Evolutionary conservation across 2,329 filamentous ascomycete genomes (phyloP), one percentile per base, ranked within the genome.

Genomic region (Cladosporium cucumerinum): DNA sequence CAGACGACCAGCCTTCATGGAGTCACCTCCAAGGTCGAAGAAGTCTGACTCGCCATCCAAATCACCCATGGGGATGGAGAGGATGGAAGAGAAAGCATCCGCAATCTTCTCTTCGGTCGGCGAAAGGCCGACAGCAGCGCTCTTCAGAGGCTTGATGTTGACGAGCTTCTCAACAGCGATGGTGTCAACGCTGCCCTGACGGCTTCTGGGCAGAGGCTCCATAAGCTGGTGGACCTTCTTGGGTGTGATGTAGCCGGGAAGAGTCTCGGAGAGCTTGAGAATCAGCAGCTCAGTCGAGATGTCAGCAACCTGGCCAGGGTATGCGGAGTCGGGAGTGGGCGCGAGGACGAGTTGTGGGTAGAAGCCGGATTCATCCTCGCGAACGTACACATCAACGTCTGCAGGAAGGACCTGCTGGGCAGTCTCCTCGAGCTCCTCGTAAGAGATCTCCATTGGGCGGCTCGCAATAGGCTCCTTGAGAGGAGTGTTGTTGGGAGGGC

Each of bases 1-100:
- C 0, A 87, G 77, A 36, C 78, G 78, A 2, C 84, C 85, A 34
- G 84, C 84, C 23, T 78, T 78, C 55, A 87, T 76, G 39, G 82
- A 85, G 69, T 86, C 83, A 21, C 85, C 84, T 6, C 84, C 84
- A 18, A 84, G 76, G 14, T 77, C 76, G 68, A 85, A 85, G 69
- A 85, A 85, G 69, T 85, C 82, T 0, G 80, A 79, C 1, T 78
- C 71, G 0, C 70, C 66, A 0, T 75, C 69, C 14, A 85, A 74
- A 2, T 82, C 79, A 2, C 73, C 71, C 0, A 74, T 69, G 1
- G 76, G 71, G 14, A 80, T 75, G 3, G 76, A 74, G 12, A 86
- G 75, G 2, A 84, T 77, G 2, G 78, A 72, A 8, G 81, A 79
- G 63, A 85, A 85, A 1, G 80, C 74, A 14, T 77, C 76, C 8